A percentile compares a stretch with the other conserved stretches of the same genome.
phyloP scores from a whole-genome alignment of 1,139 yeast genomes.

The Magnusiomyces paraingens region DNA sequence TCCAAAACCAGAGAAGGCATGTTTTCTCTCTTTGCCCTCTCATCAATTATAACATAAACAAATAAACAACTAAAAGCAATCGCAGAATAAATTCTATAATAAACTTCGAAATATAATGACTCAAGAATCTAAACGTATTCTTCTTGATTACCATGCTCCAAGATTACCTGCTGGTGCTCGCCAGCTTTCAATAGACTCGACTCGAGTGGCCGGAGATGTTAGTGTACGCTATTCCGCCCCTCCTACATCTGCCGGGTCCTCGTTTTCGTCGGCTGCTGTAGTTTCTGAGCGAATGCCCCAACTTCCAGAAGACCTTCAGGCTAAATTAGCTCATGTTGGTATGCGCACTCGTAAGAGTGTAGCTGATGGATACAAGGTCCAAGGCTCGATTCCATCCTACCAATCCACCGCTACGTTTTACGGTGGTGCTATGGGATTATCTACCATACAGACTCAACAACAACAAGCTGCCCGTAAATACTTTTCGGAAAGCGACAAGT shows the following conservation, averaged over 20 bases:
- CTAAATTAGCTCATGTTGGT: constrained; percentile 26
- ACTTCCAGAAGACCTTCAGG: constrained; percentile 26
- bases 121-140: no score
- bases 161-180: background rate
- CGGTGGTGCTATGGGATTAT: constrained; percentile 9
- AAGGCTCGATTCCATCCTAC: constrained; percentile 24
- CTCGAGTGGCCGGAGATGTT: constrained; percentile 1
- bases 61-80: no score
- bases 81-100: no score
- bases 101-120: no score
- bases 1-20: no score
- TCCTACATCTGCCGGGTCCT: background rate
- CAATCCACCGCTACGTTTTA: constrained; percentile 16
- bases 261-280: no score
- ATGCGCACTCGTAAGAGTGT: constrained; percentile 30
- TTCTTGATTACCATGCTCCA: background rate
- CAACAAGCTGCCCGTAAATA: constrained; percentile 8
- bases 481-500: constrained; percentile 9
- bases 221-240: background rate
- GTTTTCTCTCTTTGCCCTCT: no score
- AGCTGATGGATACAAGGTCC: constrained; percentile 29
- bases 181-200: background rate
- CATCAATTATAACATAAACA: no score
- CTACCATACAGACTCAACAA: constrained; percentile 19
- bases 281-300: constrained; percentile 16